Conservation (phyloP, 2,329 filamentous ascomycete genomes). For the Acrocalymma vagum region DNA sequence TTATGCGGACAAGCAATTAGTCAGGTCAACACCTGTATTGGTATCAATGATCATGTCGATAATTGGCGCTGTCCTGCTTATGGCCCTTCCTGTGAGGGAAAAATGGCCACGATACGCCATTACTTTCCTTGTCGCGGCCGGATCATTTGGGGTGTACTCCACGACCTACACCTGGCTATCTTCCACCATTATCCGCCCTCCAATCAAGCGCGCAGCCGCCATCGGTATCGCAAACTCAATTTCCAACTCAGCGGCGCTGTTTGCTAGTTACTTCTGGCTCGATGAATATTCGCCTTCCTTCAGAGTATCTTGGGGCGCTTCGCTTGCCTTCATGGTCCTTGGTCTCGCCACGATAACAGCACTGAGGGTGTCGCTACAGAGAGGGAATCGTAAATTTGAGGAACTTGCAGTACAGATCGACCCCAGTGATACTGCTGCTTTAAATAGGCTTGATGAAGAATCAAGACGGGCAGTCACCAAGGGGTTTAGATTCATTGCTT, state of each 20-base stretch:
- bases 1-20: constrained; percentile 3
- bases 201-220: constrained; percentile 5
- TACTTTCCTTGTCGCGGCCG: constrained; percentile 4
- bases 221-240: constrained; percentile 5
- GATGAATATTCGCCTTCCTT: constrained; percentile 2
- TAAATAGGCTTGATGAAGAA: constrained; percentile 1
- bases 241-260: constrained; percentile 1
- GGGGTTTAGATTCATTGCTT: constrained; percentile 5
- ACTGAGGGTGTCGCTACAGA: constrained; percentile 4
- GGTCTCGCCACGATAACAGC: neutral
- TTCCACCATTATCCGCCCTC: constrained; percentile 5
- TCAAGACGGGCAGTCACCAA: neutral
- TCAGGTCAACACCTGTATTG: neutral
- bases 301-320: constrained; percentile 1
- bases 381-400: constrained; percentile 6
- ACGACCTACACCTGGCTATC: constrained; percentile 8
- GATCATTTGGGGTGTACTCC: constrained; percentile 5
- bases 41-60: constrained; percentile 4
- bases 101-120: constrained; percentile 6
- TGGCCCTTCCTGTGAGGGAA: constrained; percentile 1
- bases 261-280: constrained; percentile 7
- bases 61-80: constrained; percentile 1
- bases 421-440: neutral
- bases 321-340: constrained; percentile 5
- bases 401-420: neutral